Percentiles rank a stretch among this genome's conserved stretches.
phyloP scores from a whole-genome alignment of 345 rosid species.

The Lagerstroemia speciosa region DNA sequence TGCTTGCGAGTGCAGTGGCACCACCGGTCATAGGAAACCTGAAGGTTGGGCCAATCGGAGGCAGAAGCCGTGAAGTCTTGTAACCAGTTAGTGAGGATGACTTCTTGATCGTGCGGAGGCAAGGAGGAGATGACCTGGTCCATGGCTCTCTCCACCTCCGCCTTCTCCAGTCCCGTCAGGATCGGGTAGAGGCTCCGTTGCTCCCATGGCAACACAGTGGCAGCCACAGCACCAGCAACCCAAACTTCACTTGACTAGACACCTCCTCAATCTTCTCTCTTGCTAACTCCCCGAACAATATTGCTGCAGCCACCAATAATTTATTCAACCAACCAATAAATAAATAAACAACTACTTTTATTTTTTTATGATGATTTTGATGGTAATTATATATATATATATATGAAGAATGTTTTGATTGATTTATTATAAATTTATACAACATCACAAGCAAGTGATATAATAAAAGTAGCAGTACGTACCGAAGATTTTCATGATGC shows the following conservation, averaged over 20 bases:
- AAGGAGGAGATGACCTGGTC: conserved; percentile 46
- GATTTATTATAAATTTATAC: no score
- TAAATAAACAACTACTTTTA: no score
- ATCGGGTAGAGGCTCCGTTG: conserved; percentile 51
- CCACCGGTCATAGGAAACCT: conserved; percentile 56
- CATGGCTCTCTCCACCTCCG: conserved; percentile 54
- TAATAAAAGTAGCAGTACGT: not conserved
- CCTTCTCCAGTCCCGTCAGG: conserved; percentile 44
- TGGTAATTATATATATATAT: no score
- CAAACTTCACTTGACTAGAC: conserved; percentile 46
- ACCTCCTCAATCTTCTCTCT: conserved; percentile 19
- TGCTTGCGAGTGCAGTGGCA: conserved; percentile 50
- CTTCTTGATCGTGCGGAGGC: conserved; percentile 52
- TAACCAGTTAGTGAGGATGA: conserved; percentile 59
- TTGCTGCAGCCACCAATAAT: conserved; percentile 41
- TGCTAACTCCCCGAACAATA: conserved; percentile 42
- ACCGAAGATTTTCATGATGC: conserved; percentile 58
- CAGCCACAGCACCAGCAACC: conserved; percentile 50
- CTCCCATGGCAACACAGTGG: conserved; percentile 56
- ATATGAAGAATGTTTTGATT: no score
- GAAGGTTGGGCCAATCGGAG: conserved; percentile 79
- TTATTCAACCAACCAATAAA: no score
- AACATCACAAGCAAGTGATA: no score
- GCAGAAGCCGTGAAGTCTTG: conserved; percentile 48
- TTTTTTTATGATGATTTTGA: no score